These are phyloP conservation scores for Dryas alaskensis DNA, from an alignment of 306 rosid species.

Conservation along the genomic window DNA sequence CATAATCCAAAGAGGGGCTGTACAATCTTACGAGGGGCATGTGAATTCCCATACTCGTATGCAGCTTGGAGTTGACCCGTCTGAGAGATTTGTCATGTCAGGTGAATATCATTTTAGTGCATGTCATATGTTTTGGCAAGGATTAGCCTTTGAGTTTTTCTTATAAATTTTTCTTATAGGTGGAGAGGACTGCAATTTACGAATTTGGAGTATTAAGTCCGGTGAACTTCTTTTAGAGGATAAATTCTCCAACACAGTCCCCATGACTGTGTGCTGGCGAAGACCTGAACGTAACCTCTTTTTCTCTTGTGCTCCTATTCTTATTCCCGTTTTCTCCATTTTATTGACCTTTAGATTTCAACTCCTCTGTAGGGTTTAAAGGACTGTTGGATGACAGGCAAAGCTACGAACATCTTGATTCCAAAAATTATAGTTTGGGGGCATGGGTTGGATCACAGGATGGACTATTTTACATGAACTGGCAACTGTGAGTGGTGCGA, in stretches of 20 bases:
- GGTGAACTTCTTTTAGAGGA: slow-evolving; percentile 87
- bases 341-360: slow-evolving; percentile 16
- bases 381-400: slow-evolving; percentile 25
- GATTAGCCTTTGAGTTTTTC: slow-evolving; percentile 7
- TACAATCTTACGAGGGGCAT: slow-evolving; percentile 77
- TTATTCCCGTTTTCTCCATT: slow-evolving; percentile 18
- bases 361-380: slow-evolving; percentile 28
- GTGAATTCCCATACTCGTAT: slow-evolving; percentile 72
- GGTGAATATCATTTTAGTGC: slow-evolving; percentile 42
- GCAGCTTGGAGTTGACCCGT: slow-evolving; percentile 78
- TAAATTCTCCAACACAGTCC: slow-evolving; percentile 54
- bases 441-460: slow-evolving; percentile 86
- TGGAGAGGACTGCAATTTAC: slow-evolving; percentile 83
- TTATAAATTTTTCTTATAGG: slow-evolving; percentile 45
- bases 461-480: slow-evolving; percentile 68
- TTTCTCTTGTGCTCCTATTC: slow-evolving; percentile 18
- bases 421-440: slow-evolving; percentile 32
- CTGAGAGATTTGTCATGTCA: slow-evolving; percentile 73
- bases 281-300: slow-evolving; percentile 27
- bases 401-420: slow-evolving; percentile 14
- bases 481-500: slow-evolving; percentile 27
- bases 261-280: slow-evolving; percentile 69
- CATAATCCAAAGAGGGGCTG: slow-evolving; percentile 68
- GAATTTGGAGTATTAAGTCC: slow-evolving; percentile 80
- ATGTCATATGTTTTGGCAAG: slow-evolving; percentile 14